These are phyloP conservation scores for Lipomyces spencermartinsiae DNA, from an alignment of 805 yeast species.

Conservation along the genomic window DNA sequence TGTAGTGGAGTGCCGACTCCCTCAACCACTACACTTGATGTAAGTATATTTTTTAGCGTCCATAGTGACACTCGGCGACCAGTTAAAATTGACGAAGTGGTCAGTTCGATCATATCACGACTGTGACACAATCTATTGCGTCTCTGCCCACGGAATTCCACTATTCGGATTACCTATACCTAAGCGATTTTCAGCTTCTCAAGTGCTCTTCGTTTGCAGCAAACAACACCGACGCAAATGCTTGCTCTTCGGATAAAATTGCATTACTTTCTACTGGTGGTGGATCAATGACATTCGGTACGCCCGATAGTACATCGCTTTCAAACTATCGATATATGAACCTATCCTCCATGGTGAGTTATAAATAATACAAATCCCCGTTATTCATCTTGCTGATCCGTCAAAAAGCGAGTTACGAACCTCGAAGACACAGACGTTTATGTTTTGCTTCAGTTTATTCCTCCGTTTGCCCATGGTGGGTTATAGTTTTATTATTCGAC, in stretches of 20 bases:
- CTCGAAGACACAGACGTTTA: neutral
- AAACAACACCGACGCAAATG: neutral
- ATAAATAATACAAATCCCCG: neutral
- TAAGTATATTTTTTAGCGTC: neutral
- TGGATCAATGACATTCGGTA: neutral
- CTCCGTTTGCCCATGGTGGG: neutral
- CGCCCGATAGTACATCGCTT: neutral
- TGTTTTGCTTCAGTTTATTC: neutral
- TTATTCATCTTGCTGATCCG: neutral
- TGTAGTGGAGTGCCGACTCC: constrained; percentile 2
- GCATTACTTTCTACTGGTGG: neutral
- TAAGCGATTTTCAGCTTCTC: neutral
- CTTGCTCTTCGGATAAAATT: neutral
- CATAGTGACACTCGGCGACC: neutral
- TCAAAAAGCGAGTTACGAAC: neutral
- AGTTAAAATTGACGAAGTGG: neutral
- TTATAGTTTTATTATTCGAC: neutral
- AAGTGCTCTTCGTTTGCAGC: neutral
- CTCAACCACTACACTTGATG: neutral
- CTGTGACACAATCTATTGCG: neutral
- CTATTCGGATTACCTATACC: neutral
- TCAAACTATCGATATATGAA: constrained; percentile 15
- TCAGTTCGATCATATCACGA: neutral
- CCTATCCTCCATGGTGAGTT: constrained; percentile 10
- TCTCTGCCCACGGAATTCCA: neutral